A percentile compares a stretch with the other conserved stretches of the same genome.
Conservation (phyloP, 2,329 filamentous ascomycete species). For the Pseudogymnoascus sp. region DNA sequence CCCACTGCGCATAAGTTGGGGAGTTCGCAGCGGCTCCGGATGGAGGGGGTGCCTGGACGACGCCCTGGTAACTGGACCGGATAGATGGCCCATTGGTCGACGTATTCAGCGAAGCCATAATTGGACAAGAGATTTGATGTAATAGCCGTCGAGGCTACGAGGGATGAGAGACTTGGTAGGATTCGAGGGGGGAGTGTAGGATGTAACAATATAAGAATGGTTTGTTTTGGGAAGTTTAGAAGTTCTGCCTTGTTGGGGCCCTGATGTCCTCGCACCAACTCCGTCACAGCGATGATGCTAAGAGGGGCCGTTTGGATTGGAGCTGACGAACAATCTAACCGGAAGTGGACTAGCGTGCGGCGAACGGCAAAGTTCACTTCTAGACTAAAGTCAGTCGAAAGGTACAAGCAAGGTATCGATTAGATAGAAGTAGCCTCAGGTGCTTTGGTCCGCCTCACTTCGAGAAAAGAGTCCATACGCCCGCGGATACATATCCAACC, state of each 20-base stretch:
- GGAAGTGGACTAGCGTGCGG: neutral
- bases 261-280: neutral
- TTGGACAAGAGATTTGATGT: neutral
- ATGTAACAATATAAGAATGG: conserved; percentile 4
- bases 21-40: conserved; percentile 54
- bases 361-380: conserved; percentile 4
- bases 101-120: conserved; percentile 72
- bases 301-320: conserved; percentile 3
- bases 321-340: neutral
- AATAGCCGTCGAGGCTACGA: conserved; percentile 1
- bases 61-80: conserved; percentile 68
- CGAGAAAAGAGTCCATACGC: neutral
- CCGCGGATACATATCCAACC: conserved; percentile 14
- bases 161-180: neutral
- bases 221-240: neutral
- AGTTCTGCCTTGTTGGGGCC: conserved; percentile 6
- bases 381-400: neutral
- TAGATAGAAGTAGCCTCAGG: neutral
- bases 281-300: conserved; percentile 5
- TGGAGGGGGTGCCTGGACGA: conserved; percentile 52
- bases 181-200: neutral
- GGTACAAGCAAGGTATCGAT: conserved; percentile 1
- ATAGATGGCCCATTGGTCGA: conserved; percentile 77
- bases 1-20: conserved; percentile 85
- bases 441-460: conserved; percentile 7